phyloP scores from a whole-genome alignment of 352 stramenopile genomes.

The Phytophthora pisi region DNA sequence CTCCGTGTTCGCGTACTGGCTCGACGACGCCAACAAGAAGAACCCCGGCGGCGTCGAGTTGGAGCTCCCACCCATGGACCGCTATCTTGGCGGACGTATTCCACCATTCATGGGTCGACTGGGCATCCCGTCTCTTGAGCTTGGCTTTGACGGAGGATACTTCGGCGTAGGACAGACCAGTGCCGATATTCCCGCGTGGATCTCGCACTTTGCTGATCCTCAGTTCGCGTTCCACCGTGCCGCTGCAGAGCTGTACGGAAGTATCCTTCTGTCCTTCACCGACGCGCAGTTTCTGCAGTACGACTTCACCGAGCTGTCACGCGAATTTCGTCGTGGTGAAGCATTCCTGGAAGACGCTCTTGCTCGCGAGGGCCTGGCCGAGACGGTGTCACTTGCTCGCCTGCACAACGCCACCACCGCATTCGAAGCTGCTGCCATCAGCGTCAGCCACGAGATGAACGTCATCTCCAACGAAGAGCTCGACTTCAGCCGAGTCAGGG shows the following conservation, averaged over 20 bases:
- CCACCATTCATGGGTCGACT: slow-evolving; percentile 75
- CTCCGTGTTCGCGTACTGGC: slow-evolving; percentile 80
- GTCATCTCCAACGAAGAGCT: slow-evolving; percentile 66
- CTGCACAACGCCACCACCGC: slow-evolving; percentile 60
- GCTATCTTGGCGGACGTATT: slow-evolving; percentile 54
- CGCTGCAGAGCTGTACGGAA: slow-evolving; percentile 80
- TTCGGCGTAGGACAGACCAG: slow-evolving; percentile 61
- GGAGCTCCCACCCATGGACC: slow-evolving; percentile 57
- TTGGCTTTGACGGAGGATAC: slow-evolving; percentile 75
- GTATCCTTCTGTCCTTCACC: slow-evolving; percentile 76
- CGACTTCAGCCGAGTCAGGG: slow-evolving; percentile 79
- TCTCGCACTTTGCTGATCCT: slow-evolving; percentile 78
- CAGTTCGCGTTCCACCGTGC: slow-evolving; percentile 76
- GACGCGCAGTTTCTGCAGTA: slow-evolving; percentile 87
- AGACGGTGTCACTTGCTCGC: slow-evolving; percentile 48
- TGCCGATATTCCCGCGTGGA: slow-evolving; percentile 77
- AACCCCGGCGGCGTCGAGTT: slow-evolving; percentile 30
- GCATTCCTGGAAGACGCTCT: slow-evolving; percentile 58
- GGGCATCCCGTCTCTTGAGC: slow-evolving; percentile 75
- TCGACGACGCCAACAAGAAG: slow-evolving; percentile 52
- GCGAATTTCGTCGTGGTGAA: slow-evolving; percentile 70
- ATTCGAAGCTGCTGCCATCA: slow-evolving; percentile 69
- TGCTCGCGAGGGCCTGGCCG: slow-evolving; percentile 32
- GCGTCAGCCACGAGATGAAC: slow-evolving; percentile 59
- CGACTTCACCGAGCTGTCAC: slow-evolving; percentile 82